A percentile compares a stretch with the other conserved stretches of the same genome.
Evolutionary conservation across 495 filamentous ascomycete species (phyloP).

Genomic region (Lophium mytilinum): DNA sequence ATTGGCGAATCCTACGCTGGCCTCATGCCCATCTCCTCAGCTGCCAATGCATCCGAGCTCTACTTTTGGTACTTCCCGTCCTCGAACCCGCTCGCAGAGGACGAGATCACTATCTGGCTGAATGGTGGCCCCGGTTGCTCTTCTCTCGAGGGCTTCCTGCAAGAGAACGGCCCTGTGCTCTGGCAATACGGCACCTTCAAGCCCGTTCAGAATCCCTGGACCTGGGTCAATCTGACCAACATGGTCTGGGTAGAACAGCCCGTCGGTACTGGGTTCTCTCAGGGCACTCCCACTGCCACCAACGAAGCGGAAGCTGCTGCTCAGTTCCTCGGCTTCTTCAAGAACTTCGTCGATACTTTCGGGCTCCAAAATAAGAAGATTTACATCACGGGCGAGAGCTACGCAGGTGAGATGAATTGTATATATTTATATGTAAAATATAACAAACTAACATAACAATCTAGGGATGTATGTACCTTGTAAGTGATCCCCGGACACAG

Average conservation of each 20-base stretch:
- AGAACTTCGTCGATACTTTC: slow-evolving; percentile 55
- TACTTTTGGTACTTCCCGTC: slow-evolving; percentile 40
- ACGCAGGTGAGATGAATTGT: slow-evolving; percentile 57
- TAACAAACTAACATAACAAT: slow-evolving; percentile 41
- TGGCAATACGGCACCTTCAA: slow-evolving; percentile 38
- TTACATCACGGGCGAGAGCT: slow-evolving; percentile 55
- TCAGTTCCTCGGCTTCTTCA: slow-evolving; percentile 56
- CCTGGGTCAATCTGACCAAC: slow-evolving; percentile 69
- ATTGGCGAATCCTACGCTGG: slow-evolving; percentile 39
- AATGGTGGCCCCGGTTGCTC: slow-evolving; percentile 32
- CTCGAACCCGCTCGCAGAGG: slow-evolving; percentile 13
- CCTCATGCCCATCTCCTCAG: slow-evolving; percentile 31
- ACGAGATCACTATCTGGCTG: slow-evolving; percentile 35
- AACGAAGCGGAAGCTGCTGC: slow-evolving; percentile 48
- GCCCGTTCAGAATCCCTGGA: slow-evolving; percentile 29
- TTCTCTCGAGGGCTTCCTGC: slow-evolving; percentile 34
- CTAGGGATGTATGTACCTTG: no score
- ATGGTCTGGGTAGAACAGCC: slow-evolving; percentile 72
- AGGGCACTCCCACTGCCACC: slow-evolving; percentile 46
- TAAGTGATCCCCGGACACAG: no score
- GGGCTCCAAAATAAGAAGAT: slow-evolving; percentile 54
- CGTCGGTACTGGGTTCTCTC: slow-evolving; percentile 61
- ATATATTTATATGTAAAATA: slow-evolving; percentile 40
- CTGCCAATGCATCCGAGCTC: slow-evolving; percentile 27
- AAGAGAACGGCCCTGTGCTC: slow-evolving; percentile 35